Base-by-base conservation (phyloP, 2,329 filamentous ascomycete species). In the Shiraia bambusicola region DNA sequence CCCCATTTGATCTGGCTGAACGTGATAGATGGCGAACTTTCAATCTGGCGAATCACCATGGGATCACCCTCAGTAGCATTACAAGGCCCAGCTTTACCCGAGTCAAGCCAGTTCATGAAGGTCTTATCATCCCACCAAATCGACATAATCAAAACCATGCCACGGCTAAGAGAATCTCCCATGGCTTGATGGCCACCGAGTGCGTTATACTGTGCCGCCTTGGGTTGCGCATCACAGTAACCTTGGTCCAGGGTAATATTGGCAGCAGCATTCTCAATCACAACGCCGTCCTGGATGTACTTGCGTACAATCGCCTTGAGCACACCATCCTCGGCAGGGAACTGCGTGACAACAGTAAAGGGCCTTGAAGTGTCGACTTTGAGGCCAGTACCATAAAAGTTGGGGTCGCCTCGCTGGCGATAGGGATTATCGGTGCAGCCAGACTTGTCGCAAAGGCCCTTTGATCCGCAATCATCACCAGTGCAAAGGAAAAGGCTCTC, bases 321-420 rank as follows among this genome's bases (percentile, higher is more conserved):
- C 8, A 71, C 67, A 42, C 82, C 81, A 45, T 73, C 64, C 35
- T 75, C 79, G 39, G 78, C 79, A 52, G 81, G 67, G 71, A 86
- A 86, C 65, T 86, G 82, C 8, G 83, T 86, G 42, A 86, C 79
- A 16, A 87, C 81, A 7, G 82, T 86, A 54, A 86, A 66, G 55
- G 79, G 77, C 60, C 74, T 71, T 49, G 66, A 76, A 40, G 81
- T 83, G 62, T 85, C 78, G 53, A 87, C 70, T 36, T 71, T 82
- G 17, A 56, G 47, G 19, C 49, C 42, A 10, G 40, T 49, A 8
- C 56, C 59, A 34, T 68, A 68, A 50, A 53, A 66, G 29, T 49
- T 37, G 37, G 57, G 58, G 17, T 52, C 59, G 9, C 44, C 49
- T 22, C 45, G 40, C 13, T 42, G 40, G 22, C 46, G 46, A 47